A percentile compares a stretch with the other conserved stretches of the same genome.
phyloP scores from a whole-genome alignment of 345 rosid genomes.

The Salix suchowensis region DNA sequence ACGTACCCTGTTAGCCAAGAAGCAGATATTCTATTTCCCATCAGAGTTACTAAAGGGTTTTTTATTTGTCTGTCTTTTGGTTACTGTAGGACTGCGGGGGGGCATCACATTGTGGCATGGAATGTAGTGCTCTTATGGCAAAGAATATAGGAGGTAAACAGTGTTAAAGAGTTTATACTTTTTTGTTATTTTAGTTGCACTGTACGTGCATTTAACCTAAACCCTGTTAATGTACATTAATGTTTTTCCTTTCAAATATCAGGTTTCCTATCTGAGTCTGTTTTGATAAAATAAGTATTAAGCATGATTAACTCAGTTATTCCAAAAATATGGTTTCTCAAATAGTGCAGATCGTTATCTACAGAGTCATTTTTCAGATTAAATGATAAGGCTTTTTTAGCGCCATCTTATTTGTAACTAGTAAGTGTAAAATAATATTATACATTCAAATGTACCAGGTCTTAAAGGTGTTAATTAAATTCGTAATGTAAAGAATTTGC shows the following conservation, averaged over 20 bases:
- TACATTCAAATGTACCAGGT: too few relatives aligned
- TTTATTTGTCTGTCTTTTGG: background rate
- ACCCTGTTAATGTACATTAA: background rate
- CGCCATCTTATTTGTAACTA: too few relatives aligned
- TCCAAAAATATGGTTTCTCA: background rate
- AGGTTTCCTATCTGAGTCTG: background rate
- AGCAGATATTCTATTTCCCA: background rate
- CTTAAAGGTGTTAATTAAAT: too few relatives aligned
- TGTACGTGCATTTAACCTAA: too few relatives aligned
- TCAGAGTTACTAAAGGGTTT: background rate
- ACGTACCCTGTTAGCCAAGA: background rate
- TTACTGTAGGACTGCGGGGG: conserved; percentile 74
- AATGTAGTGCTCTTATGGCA: conserved; percentile 73
- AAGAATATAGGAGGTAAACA: conserved; percentile 52
- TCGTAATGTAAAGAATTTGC: too few relatives aligned
- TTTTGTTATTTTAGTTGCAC: background rate
- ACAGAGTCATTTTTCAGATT: background rate
- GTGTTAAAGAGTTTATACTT: background rate
- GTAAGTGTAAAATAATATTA: too few relatives aligned
- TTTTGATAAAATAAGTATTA: background rate
- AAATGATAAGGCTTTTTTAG: background rate
- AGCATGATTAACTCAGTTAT: background rate
- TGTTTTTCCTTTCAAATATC: background rate
- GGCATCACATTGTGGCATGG: conserved; percentile 69
- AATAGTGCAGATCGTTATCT: background rate